These are phyloP conservation scores for Pseudocercospora vitis DNA, from an alignment of 2,329 filamentous ascomycete genomes.

Conservation along the genomic window DNA sequence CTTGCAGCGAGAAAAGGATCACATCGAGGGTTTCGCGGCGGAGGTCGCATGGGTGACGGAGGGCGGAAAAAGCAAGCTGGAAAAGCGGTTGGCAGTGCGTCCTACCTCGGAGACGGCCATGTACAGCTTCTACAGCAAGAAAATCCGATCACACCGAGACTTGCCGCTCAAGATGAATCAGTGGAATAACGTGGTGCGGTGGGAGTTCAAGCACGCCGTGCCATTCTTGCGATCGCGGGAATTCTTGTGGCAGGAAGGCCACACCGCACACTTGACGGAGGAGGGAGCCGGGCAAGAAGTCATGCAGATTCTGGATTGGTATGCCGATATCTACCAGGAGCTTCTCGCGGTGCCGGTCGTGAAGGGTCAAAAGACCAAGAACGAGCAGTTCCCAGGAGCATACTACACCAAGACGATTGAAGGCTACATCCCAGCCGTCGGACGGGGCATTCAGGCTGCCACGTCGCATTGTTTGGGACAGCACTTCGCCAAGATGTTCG, in stretches of 20 bases:
- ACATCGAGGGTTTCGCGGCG: slow-evolving; percentile 97
- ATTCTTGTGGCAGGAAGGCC: slow-evolving; percentile 97
- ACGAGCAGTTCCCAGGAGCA: slow-evolving; percentile 96
- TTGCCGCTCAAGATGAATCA: slow-evolving; percentile 93
- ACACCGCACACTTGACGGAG: slow-evolving; percentile 87
- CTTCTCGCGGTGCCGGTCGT: slow-evolving; percentile 93
- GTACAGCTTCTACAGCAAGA: slow-evolving; percentile 94
- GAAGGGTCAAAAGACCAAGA: slow-evolving; percentile 90
- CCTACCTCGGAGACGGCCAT: slow-evolving; percentile 77
- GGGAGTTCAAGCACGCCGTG: slow-evolving; percentile 92
- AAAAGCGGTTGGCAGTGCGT: slow-evolving; percentile 71
- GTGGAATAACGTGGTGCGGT: slow-evolving; percentile 93
- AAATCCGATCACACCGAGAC: slow-evolving; percentile 95
- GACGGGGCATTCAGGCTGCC: slow-evolving; percentile 92
- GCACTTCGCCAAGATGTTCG: slow-evolving; percentile 99
- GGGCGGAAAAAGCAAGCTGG: slow-evolving; percentile 87
- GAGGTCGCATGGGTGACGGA: slow-evolving; percentile 88
- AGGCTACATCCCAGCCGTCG: slow-evolving; percentile 93
- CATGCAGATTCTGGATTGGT: slow-evolving; percentile 87
- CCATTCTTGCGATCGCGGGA: slow-evolving; percentile 88
- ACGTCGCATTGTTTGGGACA: slow-evolving; percentile 94
- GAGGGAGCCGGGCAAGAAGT: slow-evolving; percentile 81
- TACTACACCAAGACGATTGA: slow-evolving; percentile 97
- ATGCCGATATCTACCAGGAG: slow-evolving; percentile 88
- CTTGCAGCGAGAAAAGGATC: slow-evolving; percentile 82